These are phyloP conservation scores for Dissophora globulifera DNA, from an alignment of 192 early-diverging fungal genomes.

Conservation along the genomic window DNA sequence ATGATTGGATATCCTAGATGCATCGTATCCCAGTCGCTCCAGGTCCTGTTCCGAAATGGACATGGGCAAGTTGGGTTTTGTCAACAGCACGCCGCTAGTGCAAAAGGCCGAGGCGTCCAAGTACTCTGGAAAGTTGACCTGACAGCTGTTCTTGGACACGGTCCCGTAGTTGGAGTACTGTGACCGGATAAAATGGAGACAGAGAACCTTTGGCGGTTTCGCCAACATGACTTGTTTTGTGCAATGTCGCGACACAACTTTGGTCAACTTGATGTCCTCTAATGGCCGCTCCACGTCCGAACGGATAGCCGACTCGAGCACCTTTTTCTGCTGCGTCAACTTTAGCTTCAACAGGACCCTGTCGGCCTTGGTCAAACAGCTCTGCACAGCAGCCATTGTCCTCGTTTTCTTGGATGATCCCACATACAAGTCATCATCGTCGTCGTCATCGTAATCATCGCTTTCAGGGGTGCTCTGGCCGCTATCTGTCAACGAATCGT, in stretches of 20 bases:
- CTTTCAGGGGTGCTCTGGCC: conserved; percentile 12
- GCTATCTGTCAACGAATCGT: conserved; percentile 5
- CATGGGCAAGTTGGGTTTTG: conserved; percentile 67
- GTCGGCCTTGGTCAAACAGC: conserved; percentile 3
- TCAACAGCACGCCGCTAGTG: conserved; percentile 67
- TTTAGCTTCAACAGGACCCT: conserved; percentile 13
- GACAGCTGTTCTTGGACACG: conserved; percentile 83
- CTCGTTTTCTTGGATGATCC: too few relatives aligned
- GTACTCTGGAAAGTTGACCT: conserved; percentile 81
- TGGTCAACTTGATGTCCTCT: conserved; percentile 53
- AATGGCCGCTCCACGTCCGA: conserved; percentile 58
- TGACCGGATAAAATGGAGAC: conserved; percentile 87
- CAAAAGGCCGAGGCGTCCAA: conserved; percentile 79
- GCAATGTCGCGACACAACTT: conserved; percentile 58
- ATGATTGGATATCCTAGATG: neutral
- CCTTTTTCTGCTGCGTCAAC: conserved; percentile 17
- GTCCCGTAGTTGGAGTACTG: conserved; percentile 77
- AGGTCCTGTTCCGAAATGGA: conserved; percentile 41
- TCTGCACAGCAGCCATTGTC: neutral
- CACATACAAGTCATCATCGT: too few relatives aligned
- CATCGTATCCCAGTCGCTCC: conserved; percentile 11
- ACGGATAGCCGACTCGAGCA: conserved; percentile 54
- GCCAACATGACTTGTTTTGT: conserved; percentile 88
- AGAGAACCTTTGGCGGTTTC: conserved; percentile 78
- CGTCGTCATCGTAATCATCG: conserved; percentile 22